Evolutionary conservation across 2,329 filamentous ascomycete species (phyloP), one percentile per base, ranked within the genome.

Genomic region (Apiospora aurea): DNA sequence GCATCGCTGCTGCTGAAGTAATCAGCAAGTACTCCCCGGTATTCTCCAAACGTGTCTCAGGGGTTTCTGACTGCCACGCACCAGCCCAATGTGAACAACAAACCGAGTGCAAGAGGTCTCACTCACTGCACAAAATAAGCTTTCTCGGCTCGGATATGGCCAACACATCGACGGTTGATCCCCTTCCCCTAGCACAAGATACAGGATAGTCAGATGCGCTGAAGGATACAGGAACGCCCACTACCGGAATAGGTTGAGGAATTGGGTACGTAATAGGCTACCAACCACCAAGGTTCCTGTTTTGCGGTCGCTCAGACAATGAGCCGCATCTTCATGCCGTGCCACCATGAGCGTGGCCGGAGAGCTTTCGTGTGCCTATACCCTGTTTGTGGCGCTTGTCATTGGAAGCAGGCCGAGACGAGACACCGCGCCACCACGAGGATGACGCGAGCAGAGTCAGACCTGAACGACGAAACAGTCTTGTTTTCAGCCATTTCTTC

Each of bases 391-490:
- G 53, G 26, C 29, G 53, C 53, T n/a, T 38, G 53, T 61, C 53
- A 61, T 61, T 16, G 29, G 53, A 38, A 38, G 53, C 16, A 41
- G 13, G 3, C 57, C 29, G 57, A 64, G 57, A 64, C 57, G 57
- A 64, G 57, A 64, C 57, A 61, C 26, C 41, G 57, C 57, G 57
- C 57, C 57, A 64, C 57, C 34, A n/a, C 57, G 57, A 41, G 53
- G 5, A 38, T 61, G 53, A 61, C 53, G 53, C 53, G 53, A 61
- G 53, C 29, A 64, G 57, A 64, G 57, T 41, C 57, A 64, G 57
- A n/a, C 7, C 57, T 5, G 6, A 64, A 64, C 41, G 57, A 64
- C 57, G 57, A 64, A 18, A 41, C 29, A n/a, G 57, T 64, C n/a
- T 64, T 64, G 34, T 6, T 64, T 24, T 24, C 29, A 41, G 57